Evolutionary conservation across 441 rosid species (phyloP), one percentile per base, ranked within the genome.

Genomic region (Pelargonium myrrhifolium): DNA sequence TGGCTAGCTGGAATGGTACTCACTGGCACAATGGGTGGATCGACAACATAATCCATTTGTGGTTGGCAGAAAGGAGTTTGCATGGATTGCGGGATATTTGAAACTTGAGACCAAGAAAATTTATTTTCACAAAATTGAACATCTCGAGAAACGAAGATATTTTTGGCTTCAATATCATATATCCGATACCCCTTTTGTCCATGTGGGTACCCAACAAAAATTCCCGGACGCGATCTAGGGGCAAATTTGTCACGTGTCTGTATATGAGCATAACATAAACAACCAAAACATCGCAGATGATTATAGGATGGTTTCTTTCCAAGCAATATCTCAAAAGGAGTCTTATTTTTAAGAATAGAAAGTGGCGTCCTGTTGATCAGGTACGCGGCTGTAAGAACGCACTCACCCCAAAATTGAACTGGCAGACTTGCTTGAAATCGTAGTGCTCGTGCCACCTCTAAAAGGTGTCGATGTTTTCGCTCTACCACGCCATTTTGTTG

Each of bases 401-500:
- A 31, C 0, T 31, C 37, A 0, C 37, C 37, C 37, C 37, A 31
- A 31, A 31, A 31, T 31, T 31, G 6, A 31, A 31, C 4, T 6
- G 37, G 37, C 7, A 31, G 7, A 31, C 37, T 31, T 5, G 37
- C 37, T 31, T 31, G 37, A 31, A 31, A 31, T 6, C 37, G 37
- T 0, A 4, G 37, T 31, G 37, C 37, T 4, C 37, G 37, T 31
- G 37, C 37, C 6, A 31, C 37, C 4, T 31, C 37, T 58, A 31
- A 64, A 3, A 6, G 53, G 55, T 65, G 74, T 3, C n/a, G 6
- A 15, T 71, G 65, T 9, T 55, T 71, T 1, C 45, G 11, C 14
- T 65, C 59, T 5, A 59, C 69, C 0, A 11, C 15, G 2, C 66
- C 51, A 65, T 65, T 59, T 21, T 71, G 51, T 42, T 65, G 70